Conservation (phyloP, 306 rosid species). For the Hippophae gyantsensis region DNA sequence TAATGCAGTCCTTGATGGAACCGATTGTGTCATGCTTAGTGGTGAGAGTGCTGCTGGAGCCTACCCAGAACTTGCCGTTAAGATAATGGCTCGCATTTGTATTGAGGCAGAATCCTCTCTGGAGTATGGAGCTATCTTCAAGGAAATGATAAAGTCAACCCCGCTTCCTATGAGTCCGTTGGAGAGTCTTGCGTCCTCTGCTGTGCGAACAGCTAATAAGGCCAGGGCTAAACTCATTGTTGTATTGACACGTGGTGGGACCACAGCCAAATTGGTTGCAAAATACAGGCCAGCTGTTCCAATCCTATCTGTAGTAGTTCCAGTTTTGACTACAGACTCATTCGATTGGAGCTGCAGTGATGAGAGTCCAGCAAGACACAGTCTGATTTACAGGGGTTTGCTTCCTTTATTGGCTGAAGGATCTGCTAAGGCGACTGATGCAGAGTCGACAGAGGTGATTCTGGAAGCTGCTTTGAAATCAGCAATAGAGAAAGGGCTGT, state of each 20-base stretch:
- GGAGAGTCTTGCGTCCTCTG: conserved; percentile 97
- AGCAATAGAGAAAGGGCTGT: conserved; percentile 53
- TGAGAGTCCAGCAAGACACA: conserved; percentile 86
- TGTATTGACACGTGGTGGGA: conserved; percentile 84
- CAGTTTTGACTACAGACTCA: conserved; percentile 76
- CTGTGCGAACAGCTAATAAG: conserved; percentile 86
- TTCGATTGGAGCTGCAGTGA: conserved; percentile 93
- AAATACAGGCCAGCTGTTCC: conserved; percentile 96
- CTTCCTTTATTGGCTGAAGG: conserved; percentile 90
- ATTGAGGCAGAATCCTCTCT: conserved; percentile 92
- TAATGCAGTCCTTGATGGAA: conserved; percentile 91
- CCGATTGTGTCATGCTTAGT: conserved; percentile 95
- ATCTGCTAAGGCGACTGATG: conserved; percentile 95
- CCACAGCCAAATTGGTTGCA: conserved; percentile 83
- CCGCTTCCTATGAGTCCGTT: conserved; percentile 96
- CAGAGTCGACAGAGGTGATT: conserved; percentile 93
- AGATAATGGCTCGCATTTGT: conserved; percentile 86
- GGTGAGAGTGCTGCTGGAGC: conserved; percentile 98
- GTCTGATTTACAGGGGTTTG: conserved; percentile 86
- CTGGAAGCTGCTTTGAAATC: conserved; percentile 89
- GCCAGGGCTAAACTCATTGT: conserved; percentile 85
- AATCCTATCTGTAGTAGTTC: conserved; percentile 83
- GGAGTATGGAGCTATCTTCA: conserved; percentile 76
- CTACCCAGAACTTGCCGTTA: conserved; percentile 85
- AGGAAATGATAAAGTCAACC: conserved; percentile 90